Conservation (phyloP, 768 basidiomycete species). For the Phanerochaete carnosa region DNA sequence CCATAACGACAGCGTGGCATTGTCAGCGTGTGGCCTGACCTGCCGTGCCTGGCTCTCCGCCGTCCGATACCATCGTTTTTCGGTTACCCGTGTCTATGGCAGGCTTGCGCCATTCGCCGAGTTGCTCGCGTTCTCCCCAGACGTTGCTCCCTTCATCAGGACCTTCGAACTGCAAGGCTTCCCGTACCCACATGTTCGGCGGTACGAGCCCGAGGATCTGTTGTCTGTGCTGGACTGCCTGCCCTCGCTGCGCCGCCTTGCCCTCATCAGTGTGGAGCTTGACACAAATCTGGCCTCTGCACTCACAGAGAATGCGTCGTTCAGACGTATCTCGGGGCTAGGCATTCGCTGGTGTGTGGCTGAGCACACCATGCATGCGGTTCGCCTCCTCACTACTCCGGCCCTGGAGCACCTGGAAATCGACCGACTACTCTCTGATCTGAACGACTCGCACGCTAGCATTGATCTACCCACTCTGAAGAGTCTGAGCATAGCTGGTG, state of each 20-base stretch:
- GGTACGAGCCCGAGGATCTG: neutral
- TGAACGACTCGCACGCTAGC: neutral
- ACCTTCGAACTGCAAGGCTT: neutral
- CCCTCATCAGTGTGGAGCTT: neutral
- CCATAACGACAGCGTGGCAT: constrained; percentile 9
- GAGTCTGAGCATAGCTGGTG: neutral
- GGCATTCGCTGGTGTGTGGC: neutral
- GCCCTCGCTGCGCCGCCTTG: neutral
- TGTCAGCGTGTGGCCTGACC: constrained; percentile 10
- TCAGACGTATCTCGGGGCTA: neutral
- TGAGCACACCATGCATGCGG: neutral
- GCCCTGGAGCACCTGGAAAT: neutral
- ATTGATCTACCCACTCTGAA: neutral
- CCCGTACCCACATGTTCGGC: neutral
- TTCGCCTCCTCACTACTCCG: neutral
- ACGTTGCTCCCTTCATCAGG: constrained; percentile 5
- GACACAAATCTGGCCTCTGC: neutral
- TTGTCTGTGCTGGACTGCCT: neutral
- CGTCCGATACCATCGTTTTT: constrained; percentile 14
- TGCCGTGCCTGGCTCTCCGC: constrained; percentile 14
- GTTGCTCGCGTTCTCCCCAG: constrained; percentile 4
- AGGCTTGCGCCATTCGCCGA: constrained; percentile 4
- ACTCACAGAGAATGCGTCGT: neutral
- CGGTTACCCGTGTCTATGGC: neutral
- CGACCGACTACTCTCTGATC: neutral